Base-by-base conservation (phyloP, 1,284 basidiomycete genomes). In the Marasmius sp. region DNA sequence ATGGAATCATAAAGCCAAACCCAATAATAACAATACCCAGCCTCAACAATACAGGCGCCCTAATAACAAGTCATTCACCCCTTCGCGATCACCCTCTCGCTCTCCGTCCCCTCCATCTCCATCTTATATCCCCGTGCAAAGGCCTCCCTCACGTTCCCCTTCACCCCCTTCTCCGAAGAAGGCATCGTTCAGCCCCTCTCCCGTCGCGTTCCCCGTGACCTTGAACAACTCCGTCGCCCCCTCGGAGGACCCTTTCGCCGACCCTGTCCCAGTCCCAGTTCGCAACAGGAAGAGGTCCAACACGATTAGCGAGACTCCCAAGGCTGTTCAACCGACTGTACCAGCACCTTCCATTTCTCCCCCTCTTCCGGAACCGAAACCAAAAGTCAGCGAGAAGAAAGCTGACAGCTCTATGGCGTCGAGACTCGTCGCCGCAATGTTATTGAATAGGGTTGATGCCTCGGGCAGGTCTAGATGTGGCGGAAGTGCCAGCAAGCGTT, bases 391-490 rank as follows among this genome's bases (percentile, higher is more conserved):
- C 52, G 37, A 34, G 12, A 34, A 27, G 22, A 54, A 54, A 54
- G n/a, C 12, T 8, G 52, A 54, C 34, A 54, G 37, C 34, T 54
- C 52, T 36, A 56, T 59, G 8, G 60, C 58, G 36, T 59, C 62
- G n/a, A 56, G 53, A 6, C 49, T 63, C 16, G 62, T 63, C 37
- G 62, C 62, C 3, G 60, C 50, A 20, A 63, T 63, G 59, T 43
- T 63, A 34, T 54, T 63, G 48, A 63, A 60, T 36, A 54, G 62
- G 10, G 62, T 59, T 39, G 62, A 63, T 58, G 56, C 53, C 11
- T 12, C 52, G 38, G 51, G 55, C 11, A 50, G 59, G 34, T 54
- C 52, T 20, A 37, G 62, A 16, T 50, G 48, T 47, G 53, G 59
- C 18, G 45, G 45, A 6, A 47, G 45, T 47, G 45, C 45, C 7